Conservation (phyloP, 768 basidiomycete genomes). For the Chlorophyllum brunneum region DNA sequence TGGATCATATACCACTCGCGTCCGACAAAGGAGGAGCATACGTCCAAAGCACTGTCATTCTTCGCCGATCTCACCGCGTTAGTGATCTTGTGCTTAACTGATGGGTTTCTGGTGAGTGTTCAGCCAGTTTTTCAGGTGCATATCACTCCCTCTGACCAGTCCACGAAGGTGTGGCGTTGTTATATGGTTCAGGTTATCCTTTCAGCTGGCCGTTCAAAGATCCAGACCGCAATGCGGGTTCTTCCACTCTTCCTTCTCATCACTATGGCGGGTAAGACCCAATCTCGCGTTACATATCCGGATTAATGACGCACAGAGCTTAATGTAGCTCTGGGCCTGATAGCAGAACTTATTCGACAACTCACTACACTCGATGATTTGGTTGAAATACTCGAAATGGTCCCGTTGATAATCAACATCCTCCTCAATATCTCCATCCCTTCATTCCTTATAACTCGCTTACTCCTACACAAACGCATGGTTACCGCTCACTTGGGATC, state of each 20-base stretch:
- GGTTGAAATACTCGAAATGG: background rate
- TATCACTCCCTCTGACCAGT: background rate
- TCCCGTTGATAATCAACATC: background rate
- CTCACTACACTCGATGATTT: background rate
- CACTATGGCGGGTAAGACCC: background rate
- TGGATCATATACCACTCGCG: background rate
- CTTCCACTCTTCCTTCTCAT: background rate
- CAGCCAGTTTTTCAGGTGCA: background rate
- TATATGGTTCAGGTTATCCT: background rate
- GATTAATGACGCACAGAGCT: background rate
- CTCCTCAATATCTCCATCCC: background rate
- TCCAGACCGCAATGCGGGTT: background rate
- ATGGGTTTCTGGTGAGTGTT: background rate
- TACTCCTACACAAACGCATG: background rate
- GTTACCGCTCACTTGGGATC: background rate
- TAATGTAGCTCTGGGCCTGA: background rate
- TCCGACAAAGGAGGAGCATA: background rate
- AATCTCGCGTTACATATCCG: background rate
- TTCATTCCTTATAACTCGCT: background rate
- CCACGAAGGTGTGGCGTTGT: background rate
- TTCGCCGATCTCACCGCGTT: background rate
- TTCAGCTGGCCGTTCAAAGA: too few relatives aligned
- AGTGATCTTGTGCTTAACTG: background rate
- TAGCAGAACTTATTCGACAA: background rate
- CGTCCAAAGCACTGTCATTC: background rate